phyloP scores from a whole-genome alignment of 257 asterid species.

The Solanum microdontum region DNA sequence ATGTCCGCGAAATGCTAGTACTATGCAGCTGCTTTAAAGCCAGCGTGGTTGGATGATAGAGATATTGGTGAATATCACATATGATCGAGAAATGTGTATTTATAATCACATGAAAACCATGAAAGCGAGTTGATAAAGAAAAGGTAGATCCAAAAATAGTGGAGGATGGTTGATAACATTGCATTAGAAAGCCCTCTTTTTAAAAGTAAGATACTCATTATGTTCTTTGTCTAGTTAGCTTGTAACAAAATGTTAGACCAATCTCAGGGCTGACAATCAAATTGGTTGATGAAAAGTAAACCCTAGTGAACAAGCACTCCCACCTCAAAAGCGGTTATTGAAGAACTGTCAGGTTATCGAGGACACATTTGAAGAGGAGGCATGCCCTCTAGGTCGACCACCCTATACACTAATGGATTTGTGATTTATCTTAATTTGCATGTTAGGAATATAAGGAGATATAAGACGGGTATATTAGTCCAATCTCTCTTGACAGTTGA shows the following conservation, averaged over 20 bases:
- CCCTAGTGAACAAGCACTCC: background rate
- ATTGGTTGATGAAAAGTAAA: background rate
- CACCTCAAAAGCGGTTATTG: background rate
- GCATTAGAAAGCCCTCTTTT: background rate
- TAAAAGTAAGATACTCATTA: background rate
- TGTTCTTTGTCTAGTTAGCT: background rate
- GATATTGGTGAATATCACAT: background rate
- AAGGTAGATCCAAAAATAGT: background rate
- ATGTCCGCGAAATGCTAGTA: background rate
- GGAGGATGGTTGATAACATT: background rate
- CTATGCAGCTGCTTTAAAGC: background rate
- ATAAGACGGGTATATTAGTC: too few relatives aligned
- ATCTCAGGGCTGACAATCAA: background rate
- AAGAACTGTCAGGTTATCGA: background rate
- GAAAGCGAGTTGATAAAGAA: background rate
- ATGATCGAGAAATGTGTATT: background rate
- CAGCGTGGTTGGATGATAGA: background rate
- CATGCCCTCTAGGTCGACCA: background rate
- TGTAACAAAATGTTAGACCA: background rate
- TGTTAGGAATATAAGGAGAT: too few relatives aligned
- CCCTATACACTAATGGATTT: background rate
- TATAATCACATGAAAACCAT: background rate
- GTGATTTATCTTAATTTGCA: too few relatives aligned
- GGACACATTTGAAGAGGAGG: background rate
- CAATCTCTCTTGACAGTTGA: background rate